A percentile compares a stretch with the other conserved stretches of the same genome.
These are phyloP conservation scores for Fusarium temperatum DNA, from an alignment of 2,329 filamentous ascomycete species.

Conservation along the genomic window DNA sequence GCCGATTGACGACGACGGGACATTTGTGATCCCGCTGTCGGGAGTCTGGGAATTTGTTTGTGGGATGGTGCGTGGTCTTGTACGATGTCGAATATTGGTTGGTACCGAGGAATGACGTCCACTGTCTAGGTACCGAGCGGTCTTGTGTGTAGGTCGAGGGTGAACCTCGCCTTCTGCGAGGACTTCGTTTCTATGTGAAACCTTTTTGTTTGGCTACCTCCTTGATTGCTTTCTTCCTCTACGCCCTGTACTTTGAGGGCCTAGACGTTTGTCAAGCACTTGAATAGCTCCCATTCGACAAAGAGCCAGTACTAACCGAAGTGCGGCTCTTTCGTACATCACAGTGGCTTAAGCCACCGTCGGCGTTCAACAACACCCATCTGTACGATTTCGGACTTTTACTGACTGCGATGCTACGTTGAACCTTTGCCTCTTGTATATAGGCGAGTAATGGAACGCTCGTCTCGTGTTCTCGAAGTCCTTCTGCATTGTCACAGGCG, in stretches of 20 bases:
- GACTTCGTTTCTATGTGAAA: background rate
- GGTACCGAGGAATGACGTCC: background rate
- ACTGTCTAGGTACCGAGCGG: background rate
- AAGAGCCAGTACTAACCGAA: background rate
- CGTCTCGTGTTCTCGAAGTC: background rate
- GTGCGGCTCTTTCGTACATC: background rate
- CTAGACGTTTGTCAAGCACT: background rate
- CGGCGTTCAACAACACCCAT: background rate
- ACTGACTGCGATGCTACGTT: background rate
- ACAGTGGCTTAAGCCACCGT: background rate
- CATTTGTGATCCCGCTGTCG: slow-evolving; percentile 1
- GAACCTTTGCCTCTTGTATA: background rate
- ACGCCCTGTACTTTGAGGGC: background rate
- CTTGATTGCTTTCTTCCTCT: background rate
- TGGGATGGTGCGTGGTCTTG: background rate
- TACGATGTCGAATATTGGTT: background rate
- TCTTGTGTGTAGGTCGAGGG: background rate
- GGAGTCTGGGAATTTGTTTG: slow-evolving; percentile 6
- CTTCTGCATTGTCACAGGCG: background rate
- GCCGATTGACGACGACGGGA: slow-evolving; percentile 8
- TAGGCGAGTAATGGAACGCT: background rate
- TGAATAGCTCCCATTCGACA: background rate
- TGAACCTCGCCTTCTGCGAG: background rate
- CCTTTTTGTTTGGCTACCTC: background rate
- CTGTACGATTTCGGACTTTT: slow-evolving; percentile 2